phyloP scores from a whole-genome alignment of 306 rosid species.

The Canavalia ensiformis region DNA sequence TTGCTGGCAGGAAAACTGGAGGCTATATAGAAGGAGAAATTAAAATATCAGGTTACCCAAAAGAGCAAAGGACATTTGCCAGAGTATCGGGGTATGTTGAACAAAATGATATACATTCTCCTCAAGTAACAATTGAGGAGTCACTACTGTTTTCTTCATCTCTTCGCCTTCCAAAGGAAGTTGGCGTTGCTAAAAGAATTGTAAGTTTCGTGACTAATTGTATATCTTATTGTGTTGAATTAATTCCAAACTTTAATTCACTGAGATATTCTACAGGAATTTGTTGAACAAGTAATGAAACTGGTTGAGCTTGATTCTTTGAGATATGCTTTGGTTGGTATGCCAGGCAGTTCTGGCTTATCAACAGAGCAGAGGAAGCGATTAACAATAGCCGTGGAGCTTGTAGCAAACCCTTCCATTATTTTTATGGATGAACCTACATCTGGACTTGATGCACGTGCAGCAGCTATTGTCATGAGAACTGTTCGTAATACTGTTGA shows the following conservation, averaged over 20 bases:
- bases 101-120: conserved; percentile 95
- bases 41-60: conserved; percentile 82
- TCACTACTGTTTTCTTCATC: conserved; percentile 84
- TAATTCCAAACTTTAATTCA: conserved; percentile 16
- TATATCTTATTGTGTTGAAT: conserved; percentile 21
- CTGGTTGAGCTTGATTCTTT: conserved; percentile 85
- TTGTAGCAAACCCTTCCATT: conserved; percentile 94
- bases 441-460: conserved; percentile 95
- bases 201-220: conserved; percentile 53
- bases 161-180: conserved; percentile 88
- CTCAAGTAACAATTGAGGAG: conserved; percentile 92
- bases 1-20: conserved; percentile 96
- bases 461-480: conserved; percentile 94
- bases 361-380: conserved; percentile 95
- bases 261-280: conserved; percentile 67
- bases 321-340: conserved; percentile 80
- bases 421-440: conserved; percentile 98
- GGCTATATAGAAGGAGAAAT: conserved; percentile 89
- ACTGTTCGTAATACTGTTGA: conserved; percentile 93
- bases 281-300: conserved; percentile 86
- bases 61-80: conserved; percentile 84
- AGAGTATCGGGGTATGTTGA: conserved; percentile 93
- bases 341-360: conserved; percentile 88
- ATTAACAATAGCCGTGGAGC: conserved; percentile 91
- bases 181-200: conserved; percentile 62